These are phyloP conservation scores for Quercus engelmannii DNA, from an alignment of 306 rosid genomes.

Conservation along the genomic window DNA sequence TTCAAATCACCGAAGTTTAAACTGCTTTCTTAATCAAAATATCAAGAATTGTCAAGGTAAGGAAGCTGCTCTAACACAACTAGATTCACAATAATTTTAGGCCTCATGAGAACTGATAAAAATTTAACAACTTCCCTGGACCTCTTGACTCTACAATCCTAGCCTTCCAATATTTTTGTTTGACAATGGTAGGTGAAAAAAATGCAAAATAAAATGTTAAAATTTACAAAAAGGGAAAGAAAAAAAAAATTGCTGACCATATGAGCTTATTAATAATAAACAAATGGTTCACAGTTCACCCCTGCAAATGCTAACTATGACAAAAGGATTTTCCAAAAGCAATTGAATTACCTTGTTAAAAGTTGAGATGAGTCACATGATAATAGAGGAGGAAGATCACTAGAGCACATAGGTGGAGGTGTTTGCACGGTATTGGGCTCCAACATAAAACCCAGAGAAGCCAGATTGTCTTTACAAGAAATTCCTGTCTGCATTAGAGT, in stretches of 20 bases:
- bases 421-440: conserved; percentile 61
- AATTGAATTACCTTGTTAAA: conserved; percentile 45
- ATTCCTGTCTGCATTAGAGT: conserved; percentile 82
- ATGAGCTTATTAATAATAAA: neutral
- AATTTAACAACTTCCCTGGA: neutral
- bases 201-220: neutral
- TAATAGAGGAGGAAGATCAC: conserved; percentile 43
- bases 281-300: neutral
- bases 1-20: neutral
- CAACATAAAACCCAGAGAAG: conserved; percentile 63
- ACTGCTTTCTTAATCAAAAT: neutral
- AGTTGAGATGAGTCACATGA: conserved; percentile 38
- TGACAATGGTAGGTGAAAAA: neutral
- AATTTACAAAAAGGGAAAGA: neutral
- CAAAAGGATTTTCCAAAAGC: conserved; percentile 5
- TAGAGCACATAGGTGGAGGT: conserved; percentile 37
- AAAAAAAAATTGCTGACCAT: neutral
- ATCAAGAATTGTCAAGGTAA: neutral
- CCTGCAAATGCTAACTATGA: neutral
- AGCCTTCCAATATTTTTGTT: neutral
- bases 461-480: conserved; percentile 67
- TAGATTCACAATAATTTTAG: neutral
- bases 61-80: neutral
- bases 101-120: neutral
- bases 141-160: neutral